Percentiles rank a stretch among this genome's conserved stretches.
Conservation (phyloP, 2,329 filamentous ascomycete genomes). For the Dactylellina haptotyla region DNA sequence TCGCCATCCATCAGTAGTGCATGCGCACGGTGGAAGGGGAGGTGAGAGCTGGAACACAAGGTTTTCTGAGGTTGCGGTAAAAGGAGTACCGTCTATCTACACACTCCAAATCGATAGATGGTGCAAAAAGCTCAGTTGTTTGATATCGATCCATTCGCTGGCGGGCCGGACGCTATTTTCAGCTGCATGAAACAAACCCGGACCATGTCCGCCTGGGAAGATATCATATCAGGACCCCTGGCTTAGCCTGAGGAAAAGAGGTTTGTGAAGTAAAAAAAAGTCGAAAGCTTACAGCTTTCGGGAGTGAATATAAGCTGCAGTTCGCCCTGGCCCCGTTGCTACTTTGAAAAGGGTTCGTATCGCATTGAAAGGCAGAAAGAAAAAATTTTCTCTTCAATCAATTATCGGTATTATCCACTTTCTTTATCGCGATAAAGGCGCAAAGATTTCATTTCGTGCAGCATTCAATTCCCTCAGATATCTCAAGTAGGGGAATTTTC, state of each 20-base stretch:
- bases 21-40: not conserved
- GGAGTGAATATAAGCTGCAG: slow-evolving; percentile 18
- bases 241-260: slow-evolving; percentile 2
- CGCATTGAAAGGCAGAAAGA: slow-evolving; percentile 25
- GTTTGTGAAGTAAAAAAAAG: slow-evolving; percentile 6
- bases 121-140: not conserved
- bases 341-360: slow-evolving; percentile 17
- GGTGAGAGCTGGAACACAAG: slow-evolving; percentile 29
- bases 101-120: no score
- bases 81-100: no score
- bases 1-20: slow-evolving; percentile 38
- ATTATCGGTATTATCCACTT: not conserved
- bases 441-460: not conserved
- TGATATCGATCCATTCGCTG: slow-evolving; percentile 39
- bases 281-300: not conserved
- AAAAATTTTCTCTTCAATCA: slow-evolving; percentile 21
- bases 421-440: slow-evolving; percentile 23
- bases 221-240: slow-evolving; percentile 49
- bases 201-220: slow-evolving; percentile 46
- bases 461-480: slow-evolving; percentile 52
- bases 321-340: slow-evolving; percentile 2
- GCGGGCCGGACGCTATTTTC: slow-evolving; percentile 51
- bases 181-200: slow-evolving; percentile 40
- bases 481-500: no score
- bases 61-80: no score